phyloP scores from a whole-genome alignment of 2,329 filamentous ascomycete species.

The Fusarium sp. region DNA sequence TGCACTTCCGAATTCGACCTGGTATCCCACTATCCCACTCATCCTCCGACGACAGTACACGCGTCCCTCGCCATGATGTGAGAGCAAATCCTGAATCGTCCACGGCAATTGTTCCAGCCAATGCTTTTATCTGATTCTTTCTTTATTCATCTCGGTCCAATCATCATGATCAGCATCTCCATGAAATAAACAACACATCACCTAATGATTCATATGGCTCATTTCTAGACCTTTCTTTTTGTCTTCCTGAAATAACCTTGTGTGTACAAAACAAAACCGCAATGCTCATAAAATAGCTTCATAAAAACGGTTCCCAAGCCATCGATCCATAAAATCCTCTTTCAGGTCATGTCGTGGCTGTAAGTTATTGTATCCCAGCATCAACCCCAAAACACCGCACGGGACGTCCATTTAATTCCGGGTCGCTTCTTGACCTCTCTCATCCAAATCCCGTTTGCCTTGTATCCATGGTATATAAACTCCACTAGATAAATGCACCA shows the following conservation, averaged over 20 bases:
- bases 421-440: constrained; percentile 18
- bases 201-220: constrained; percentile 1
- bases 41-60: neutral
- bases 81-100: neutral
- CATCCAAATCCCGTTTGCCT: constrained; percentile 30
- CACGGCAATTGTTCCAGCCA: neutral
- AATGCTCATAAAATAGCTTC: constrained; percentile 38
- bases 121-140: neutral
- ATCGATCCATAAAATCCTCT: constrained; percentile 24
- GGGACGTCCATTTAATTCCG: constrained; percentile 20
- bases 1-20: neutral
- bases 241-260: constrained; percentile 17
- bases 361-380: constrained; percentile 28
- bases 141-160: neutral
- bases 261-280: constrained; percentile 26
- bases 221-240: constrained; percentile 25
- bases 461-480: constrained; percentile 43
- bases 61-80: neutral
- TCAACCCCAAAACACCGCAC: constrained; percentile 43
- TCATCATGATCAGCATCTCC: neutral
- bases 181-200: neutral
- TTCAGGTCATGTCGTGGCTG: constrained; percentile 36
- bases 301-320: constrained; percentile 30
- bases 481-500: constrained; percentile 33
- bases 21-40: constrained; percentile 31